Evolutionary conservation across 2,329 filamentous ascomycete species (phyloP).

Genomic region (Fusarium floridanum): DNA sequence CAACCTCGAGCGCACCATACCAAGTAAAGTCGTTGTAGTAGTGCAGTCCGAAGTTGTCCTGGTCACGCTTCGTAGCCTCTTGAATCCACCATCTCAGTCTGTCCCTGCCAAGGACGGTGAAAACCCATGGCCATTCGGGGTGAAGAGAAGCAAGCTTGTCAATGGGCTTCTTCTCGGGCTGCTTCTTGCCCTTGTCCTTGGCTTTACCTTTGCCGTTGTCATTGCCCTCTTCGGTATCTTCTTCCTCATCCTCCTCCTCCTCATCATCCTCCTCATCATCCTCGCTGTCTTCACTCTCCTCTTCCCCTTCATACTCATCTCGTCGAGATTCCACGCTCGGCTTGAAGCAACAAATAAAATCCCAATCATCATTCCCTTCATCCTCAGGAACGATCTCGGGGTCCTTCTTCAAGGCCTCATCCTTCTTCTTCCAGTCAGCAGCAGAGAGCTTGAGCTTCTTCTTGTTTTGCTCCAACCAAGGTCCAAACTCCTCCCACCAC

Average conservation of each 20-base stretch:
- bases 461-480: conserved; percentile 39
- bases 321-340: not conserved
- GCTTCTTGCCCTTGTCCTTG: not conserved
- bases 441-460: conserved; percentile 26
- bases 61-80: conserved; percentile 43
- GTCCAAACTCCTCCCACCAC: conserved; percentile 39
- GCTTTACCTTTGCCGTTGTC: not conserved
- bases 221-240: not conserved
- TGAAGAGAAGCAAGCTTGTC: conserved; percentile 38
- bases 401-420: conserved; percentile 33
- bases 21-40: conserved; percentile 57
- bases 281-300: not conserved
- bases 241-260: not conserved
- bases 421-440: conserved; percentile 37
- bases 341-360: conserved; percentile 35
- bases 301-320: not conserved
- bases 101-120: conserved; percentile 33
- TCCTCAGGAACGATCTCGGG: conserved; percentile 9
- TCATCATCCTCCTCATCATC: not conserved
- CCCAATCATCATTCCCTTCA: conserved; percentile 36
- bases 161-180: not conserved
- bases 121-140: conserved; percentile 30
- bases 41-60: conserved; percentile 58
- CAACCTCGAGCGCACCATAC: conserved; percentile 57
- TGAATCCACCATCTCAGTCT: conserved; percentile 35